A percentile compares a stretch with the other conserved stretches of the same genome.
These are phyloP conservation scores for Daldinia bambusicola DNA, from an alignment of 495 filamentous ascomycete species.

Conservation along the genomic window DNA sequence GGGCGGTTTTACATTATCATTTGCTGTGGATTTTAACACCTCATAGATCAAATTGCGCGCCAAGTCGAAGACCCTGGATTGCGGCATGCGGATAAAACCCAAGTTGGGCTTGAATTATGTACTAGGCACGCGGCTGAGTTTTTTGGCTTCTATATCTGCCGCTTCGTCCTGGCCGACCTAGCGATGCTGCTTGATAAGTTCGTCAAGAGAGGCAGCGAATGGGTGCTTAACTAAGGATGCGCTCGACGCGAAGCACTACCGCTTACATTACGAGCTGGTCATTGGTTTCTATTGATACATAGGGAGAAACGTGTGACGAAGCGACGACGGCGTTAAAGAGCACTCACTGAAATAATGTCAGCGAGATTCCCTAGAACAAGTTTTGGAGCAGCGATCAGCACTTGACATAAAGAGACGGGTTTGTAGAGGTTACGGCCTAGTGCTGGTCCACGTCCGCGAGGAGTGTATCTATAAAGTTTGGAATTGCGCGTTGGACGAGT, in stretches of 20 bases:
- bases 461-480: not conserved
- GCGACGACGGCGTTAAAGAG: not conserved
- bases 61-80: conserved; percentile 95
- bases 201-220: conserved; percentile 94
- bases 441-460: not conserved
- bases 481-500: not conserved
- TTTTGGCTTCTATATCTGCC: conserved; percentile 95
- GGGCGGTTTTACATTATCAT: not conserved
- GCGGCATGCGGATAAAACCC: conserved; percentile 80
- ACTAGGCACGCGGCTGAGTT: conserved; percentile 96
- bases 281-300: conserved; percentile 7
- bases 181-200: conserved; percentile 93
- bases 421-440: not conserved
- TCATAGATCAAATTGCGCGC: conserved; percentile 89
- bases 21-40: conserved; percentile 11
- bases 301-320: conserved; percentile 14
- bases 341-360: conserved; percentile 1
- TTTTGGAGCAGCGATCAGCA: not conserved
- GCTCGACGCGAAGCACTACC: not conserved
- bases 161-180: conserved; percentile 89
- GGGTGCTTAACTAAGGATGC: conserved; percentile 71
- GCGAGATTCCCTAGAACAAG: not conserved
- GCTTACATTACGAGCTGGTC: not conserved
- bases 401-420: not conserved
- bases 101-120: conserved; percentile 92